phyloP scores from a whole-genome alignment of 805 yeast species.

The Nakazawaea ernobii region DNA sequence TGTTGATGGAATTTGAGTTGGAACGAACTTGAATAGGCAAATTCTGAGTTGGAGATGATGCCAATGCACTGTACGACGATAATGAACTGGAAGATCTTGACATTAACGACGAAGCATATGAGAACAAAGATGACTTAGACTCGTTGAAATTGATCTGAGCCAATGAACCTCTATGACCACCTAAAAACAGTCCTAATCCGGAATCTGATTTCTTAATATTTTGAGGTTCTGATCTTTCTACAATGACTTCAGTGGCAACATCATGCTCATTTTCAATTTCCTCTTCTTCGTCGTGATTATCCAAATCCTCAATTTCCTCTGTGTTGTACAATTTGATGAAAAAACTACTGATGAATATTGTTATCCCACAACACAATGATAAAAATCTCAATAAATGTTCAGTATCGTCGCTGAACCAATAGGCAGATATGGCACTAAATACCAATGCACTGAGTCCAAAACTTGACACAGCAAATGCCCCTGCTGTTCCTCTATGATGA shows the following conservation, averaged over 20 bases:
- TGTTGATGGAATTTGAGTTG: background rate
- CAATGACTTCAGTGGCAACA: background rate
- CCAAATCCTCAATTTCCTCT: conserved; percentile 18
- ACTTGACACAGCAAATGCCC: conserved; percentile 60
- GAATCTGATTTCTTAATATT: background rate
- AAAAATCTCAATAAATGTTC: conserved; percentile 52
- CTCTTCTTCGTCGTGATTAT: conserved; percentile 1
- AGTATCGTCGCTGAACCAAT: conserved; percentile 45
- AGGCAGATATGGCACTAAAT: conserved; percentile 52
- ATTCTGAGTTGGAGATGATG: conserved; percentile 1
- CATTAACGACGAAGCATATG: conserved; percentile 19
- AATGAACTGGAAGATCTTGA: conserved; percentile 19
- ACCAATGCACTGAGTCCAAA: conserved; percentile 69
- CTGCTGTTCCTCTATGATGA: conserved; percentile 62
- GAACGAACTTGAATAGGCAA: background rate
- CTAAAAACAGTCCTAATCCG: conserved; percentile 14
- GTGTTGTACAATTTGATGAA: conserved; percentile 34
- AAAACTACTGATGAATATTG: conserved; percentile 37
- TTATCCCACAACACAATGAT: conserved; percentile 42
- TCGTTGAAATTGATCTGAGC: conserved; percentile 22
- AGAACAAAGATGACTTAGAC: conserved; percentile 25
- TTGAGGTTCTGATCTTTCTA: conserved; percentile 1
- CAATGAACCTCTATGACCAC: conserved; percentile 30
- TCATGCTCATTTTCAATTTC: background rate
- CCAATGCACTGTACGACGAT: background rate